Evolutionary conservation across 108 stramenopile genomes (phyloP), one percentile per base, ranked within the genome.

Genomic region (Pseudonitzschia multistriata): DNA sequence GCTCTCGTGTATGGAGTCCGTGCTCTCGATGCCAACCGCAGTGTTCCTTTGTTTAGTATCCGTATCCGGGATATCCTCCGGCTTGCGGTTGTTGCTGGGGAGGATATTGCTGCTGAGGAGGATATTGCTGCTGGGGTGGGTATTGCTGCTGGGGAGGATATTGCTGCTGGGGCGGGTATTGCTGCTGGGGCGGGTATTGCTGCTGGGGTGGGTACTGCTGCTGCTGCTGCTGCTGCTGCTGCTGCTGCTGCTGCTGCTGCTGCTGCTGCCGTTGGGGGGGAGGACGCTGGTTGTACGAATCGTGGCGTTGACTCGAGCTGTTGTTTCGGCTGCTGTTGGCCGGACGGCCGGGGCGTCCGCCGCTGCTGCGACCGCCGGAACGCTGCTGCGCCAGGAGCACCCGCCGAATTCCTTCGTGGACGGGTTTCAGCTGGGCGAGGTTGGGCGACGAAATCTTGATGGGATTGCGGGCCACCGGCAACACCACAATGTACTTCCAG

Each of bases 371-470:
- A 5, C 89, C 86, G 29, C 82, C 76, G 40, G 82, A 73, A 36
- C 87, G 85, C 70, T 91, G 86, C 76, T 94, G 92, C 28, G 90
- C 83, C 71, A 86, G 56, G 71, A 94, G 76, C 10, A 94, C 90
- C 53, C 92, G 83, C 27, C 91, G 71, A 65, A 95, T 85, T 21
- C 90, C 94, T 76, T 90, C 89, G 62, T 95, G 94, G 5, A 92
- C 91, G 1, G 91, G 89, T 67, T 91, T 92, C 39, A 95, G 74
- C 59, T 83, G 81, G 21, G 74, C 76, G 61, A 95, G 73, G 65
- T 92, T 92, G 53, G 94, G 94, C 28, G 80, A 81, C 10, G 91
- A 91, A 73, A 95, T 95, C 81, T 95, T 95, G 85, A 95, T 92
- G 22, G 94, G 94, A 71, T 95, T 92, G 5, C 89, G 80, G 28